Percentiles rank a stretch among this genome's conserved stretches.
phyloP scores from a whole-genome alignment of 78 protist genomes.

The Dictyostelium capitatum region DNA sequence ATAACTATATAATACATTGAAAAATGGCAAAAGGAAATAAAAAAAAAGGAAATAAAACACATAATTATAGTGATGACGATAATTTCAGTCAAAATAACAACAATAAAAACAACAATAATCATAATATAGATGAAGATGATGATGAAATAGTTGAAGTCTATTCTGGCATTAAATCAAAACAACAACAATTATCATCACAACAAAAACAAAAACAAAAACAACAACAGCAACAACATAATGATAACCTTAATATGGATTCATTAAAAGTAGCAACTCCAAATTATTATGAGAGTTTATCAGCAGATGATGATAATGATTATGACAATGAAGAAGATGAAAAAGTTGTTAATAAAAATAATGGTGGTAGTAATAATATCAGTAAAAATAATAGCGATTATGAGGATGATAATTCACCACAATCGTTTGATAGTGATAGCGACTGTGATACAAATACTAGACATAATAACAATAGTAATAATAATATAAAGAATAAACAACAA shows the following conservation, averaged over 20 bases:
- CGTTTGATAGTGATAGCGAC: not conserved
- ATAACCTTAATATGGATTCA: not conserved
- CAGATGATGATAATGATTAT: not conserved
- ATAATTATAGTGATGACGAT: conserved; percentile 1
- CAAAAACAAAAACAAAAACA: not conserved
- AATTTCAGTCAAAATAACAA: not conserved
- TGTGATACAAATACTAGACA: not conserved
- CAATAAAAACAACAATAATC: not conserved
- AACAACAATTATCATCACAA: not conserved
- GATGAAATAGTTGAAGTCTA: conserved; percentile 1
- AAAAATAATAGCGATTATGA: conserved; percentile 4
- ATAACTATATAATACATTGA: not conserved
- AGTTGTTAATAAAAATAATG: not conserved
- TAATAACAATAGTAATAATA: not conserved
- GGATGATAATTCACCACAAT: not conserved
- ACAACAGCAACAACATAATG: not conserved
- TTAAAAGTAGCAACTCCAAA: not conserved
- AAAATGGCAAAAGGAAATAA: conserved; percentile 20
- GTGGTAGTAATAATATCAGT: not conserved
- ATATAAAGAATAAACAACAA: not conserved
- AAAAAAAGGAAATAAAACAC: conserved; percentile 14
- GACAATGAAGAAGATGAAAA: not conserved
- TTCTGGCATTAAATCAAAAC: not conserved
- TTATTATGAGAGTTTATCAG: not conserved
- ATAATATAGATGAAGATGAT: conserved; percentile 15